phyloP scores from a whole-genome alignment of 805 yeast genomes.

The Starmerella lactis-condensi region DNA sequence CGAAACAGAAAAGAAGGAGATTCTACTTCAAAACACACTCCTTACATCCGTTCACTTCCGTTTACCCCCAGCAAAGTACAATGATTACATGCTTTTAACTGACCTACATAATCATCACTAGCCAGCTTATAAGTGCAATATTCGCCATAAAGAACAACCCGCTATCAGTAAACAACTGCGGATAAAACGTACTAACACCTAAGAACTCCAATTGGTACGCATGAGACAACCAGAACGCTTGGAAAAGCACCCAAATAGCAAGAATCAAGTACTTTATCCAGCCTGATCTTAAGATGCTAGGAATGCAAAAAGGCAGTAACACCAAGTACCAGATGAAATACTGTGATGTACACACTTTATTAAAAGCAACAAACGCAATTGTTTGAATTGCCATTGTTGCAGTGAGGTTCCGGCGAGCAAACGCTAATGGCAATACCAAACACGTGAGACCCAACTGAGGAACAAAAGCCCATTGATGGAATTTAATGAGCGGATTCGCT shows the following conservation, averaged over 20 bases:
- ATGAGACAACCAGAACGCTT: slow-evolving; percentile 57
- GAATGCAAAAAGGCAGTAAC: slow-evolving; percentile 55
- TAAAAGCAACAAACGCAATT: slow-evolving; percentile 55
- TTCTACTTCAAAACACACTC: no score
- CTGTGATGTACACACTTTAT: slow-evolving; percentile 81
- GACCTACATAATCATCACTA: background rate
- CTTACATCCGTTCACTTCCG: no score
- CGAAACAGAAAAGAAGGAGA: no score
- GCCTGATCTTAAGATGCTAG: slow-evolving; percentile 27
- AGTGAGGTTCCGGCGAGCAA: slow-evolving; percentile 28
- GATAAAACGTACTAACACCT: slow-evolving; percentile 47
- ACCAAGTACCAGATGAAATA: slow-evolving; percentile 90
- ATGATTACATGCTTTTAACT: no score
- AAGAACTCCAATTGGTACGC: slow-evolving; percentile 69
- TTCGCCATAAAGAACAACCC: slow-evolving; percentile 42
- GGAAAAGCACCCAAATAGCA: slow-evolving; percentile 47
- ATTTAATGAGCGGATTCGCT: slow-evolving; percentile 15
- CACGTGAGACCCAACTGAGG: slow-evolving; percentile 59
- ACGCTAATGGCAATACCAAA: slow-evolving; percentile 37
- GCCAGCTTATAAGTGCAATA: slow-evolving; percentile 34
- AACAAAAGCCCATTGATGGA: slow-evolving; percentile 41
- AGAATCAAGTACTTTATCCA: slow-evolving; percentile 19
- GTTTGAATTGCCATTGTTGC: slow-evolving; percentile 57
- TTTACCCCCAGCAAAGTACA: no score
- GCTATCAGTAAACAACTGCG: slow-evolving; percentile 39